These are phyloP conservation scores for Rutstroemia sp. DNA, from an alignment of 2,329 filamentous ascomycete genomes.

Conservation along the genomic window DNA sequence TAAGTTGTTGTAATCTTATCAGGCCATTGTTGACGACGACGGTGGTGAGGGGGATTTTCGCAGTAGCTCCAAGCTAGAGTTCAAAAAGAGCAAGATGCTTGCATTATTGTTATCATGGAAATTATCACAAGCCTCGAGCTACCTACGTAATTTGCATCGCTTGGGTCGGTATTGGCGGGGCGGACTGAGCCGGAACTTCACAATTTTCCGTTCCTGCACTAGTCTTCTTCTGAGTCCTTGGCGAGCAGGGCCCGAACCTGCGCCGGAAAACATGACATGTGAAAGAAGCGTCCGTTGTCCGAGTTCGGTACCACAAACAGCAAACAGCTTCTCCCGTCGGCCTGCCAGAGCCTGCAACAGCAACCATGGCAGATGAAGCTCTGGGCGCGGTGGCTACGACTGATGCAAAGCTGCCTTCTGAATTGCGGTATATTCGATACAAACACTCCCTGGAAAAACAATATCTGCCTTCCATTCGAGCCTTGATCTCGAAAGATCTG, in stretches of 20 bases:
- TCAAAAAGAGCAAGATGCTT: no score
- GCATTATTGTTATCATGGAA: no score
- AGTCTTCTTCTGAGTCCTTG: neutral
- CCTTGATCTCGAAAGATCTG: constrained; percentile 89
- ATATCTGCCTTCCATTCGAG: constrained; percentile 78
- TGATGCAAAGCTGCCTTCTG: constrained; percentile 31
- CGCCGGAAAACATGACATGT: neutral
- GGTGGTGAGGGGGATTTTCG: neutral
- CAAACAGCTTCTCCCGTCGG: neutral
- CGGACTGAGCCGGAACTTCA: neutral
- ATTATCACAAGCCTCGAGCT: no score
- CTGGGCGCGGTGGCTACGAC: neutral
- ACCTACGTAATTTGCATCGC: neutral
- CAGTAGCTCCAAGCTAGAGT: neutral
- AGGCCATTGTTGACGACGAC: neutral
- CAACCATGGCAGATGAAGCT: constrained; percentile 10
- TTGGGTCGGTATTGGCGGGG: neutral
- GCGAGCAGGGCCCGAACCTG: neutral
- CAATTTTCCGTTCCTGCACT: neutral
- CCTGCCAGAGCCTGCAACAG: neutral
- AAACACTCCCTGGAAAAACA: constrained; percentile 51
- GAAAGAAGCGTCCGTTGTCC: neutral
- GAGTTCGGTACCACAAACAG: neutral
- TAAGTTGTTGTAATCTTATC: neutral
- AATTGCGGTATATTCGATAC: constrained; percentile 55